These are phyloP conservation scores for Kalanchoe fedtschenkoi DNA, from an alignment of 164 flowering plant species.

Conservation along the genomic window DNA sequence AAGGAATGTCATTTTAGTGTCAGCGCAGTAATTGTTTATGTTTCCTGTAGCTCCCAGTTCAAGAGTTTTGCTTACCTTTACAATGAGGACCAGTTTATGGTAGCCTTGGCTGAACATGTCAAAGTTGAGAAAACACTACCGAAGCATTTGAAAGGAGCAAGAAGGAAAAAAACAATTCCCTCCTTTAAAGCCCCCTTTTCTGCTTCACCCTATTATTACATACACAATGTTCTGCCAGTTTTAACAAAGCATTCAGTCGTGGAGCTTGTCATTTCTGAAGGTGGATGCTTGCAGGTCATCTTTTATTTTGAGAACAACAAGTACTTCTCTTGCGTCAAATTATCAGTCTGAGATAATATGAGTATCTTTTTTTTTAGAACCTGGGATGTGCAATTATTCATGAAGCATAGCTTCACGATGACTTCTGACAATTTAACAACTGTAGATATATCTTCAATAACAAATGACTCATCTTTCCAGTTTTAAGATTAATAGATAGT, in stretches of 20 bases:
- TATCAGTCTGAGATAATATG: too few species aligned
- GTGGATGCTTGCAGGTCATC: constrained; percentile 87
- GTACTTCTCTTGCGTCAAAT: too few species aligned
- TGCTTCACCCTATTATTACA: constrained; percentile 62
- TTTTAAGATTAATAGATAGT: not conserved
- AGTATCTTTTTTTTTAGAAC: too few species aligned
- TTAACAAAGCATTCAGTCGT: constrained; percentile 62
- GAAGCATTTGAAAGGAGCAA: constrained; percentile 63
- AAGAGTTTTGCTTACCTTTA: constrained; percentile 94
- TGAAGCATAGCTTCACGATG: not conserved
- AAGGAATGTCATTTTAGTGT: not conserved
- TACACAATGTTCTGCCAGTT: constrained; percentile 61
- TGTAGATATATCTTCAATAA: not conserved
- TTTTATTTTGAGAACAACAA: not conserved
- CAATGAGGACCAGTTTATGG: constrained; percentile 88
- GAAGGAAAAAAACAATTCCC: constrained; percentile 78
- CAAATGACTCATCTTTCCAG: not conserved
- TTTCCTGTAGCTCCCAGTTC: constrained; percentile 58
- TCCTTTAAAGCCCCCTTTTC: constrained; percentile 51
- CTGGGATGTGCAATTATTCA: too few species aligned
- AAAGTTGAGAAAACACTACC: constrained; percentile 75
- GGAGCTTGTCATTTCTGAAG: constrained; percentile 72
- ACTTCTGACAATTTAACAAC: not conserved
- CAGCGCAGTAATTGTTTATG: not conserved
- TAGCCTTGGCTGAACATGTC: constrained; percentile 64